phyloP scores from a whole-genome alignment of 1,139 yeast species.

The Saccharomyces hybrid region DNA sequence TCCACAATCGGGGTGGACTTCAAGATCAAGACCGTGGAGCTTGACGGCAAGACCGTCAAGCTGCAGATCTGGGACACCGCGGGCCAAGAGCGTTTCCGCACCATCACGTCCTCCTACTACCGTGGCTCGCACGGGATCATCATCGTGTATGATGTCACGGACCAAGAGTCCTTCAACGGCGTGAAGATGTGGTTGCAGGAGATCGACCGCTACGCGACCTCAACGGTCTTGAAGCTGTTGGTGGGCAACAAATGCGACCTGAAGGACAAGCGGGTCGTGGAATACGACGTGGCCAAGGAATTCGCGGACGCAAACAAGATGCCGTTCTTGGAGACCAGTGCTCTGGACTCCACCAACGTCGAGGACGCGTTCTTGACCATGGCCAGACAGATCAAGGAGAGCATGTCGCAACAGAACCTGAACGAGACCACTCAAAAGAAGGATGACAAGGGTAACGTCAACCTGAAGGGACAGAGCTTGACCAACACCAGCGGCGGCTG shows the following conservation, averaged over 20 bases:
- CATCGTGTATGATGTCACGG: constrained; percentile 96
- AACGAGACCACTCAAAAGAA: constrained; percentile 34
- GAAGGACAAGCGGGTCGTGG: constrained; percentile 90
- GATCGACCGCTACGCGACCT: constrained; percentile 96
- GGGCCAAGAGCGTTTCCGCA: constrained; percentile 96
- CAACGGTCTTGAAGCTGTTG: constrained; percentile 90
- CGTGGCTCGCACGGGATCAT: constrained; percentile 99
- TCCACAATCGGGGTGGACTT: constrained; percentile 98
- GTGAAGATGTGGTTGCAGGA: constrained; percentile 99
- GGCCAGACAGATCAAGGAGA: constrained; percentile 98
- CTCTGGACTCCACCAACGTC: constrained; percentile 90
- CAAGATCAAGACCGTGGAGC: constrained; percentile 92
- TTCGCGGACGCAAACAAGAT: constrained; percentile 95
- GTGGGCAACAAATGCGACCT: constrained; percentile 97
- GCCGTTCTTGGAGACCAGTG: constrained; percentile 95
- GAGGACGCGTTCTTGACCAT: constrained; percentile 97
- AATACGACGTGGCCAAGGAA: constrained; percentile 93
- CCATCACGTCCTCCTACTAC: constrained; percentile 95
- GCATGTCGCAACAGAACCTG: constrained; percentile 67
- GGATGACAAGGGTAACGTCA: constrained; percentile 62
- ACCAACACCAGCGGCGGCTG: constrained; percentile 65
- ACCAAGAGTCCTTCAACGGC: constrained; percentile 93
- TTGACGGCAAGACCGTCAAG: constrained; percentile 95
- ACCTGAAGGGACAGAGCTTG: constrained; percentile 84
- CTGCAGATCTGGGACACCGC: constrained; percentile 99